Evolutionary conservation across 495 filamentous ascomycete genomes (phyloP).

Genomic region (Pseudomonodictys pantanalensis): DNA sequence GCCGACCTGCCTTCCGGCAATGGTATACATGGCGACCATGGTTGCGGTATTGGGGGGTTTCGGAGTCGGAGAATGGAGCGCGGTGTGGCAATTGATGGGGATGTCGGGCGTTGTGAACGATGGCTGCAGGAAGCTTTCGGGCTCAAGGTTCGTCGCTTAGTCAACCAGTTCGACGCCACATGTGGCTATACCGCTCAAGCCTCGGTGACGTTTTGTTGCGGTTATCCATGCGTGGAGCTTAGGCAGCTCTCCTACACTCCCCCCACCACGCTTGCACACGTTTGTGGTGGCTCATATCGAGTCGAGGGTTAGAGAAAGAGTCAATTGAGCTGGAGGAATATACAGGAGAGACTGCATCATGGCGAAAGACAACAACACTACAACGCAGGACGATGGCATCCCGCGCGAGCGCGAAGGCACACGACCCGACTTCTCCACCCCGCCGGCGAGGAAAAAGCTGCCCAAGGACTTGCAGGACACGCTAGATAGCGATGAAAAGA

Average conservation of each 20-base stretch:
- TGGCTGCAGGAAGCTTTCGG: conserved; percentile 7
- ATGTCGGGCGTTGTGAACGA: conserved; percentile 4
- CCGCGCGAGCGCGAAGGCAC: conserved; percentile 36
- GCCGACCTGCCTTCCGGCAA: conserved; percentile 87
- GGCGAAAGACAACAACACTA: conserved; percentile 29
- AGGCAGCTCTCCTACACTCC: too few relatives aligned
- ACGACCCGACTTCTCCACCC: conserved; percentile 47
- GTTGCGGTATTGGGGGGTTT: conserved; percentile 51
- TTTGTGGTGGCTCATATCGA: too few relatives aligned
- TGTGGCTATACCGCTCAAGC: neutral
- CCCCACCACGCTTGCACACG: too few relatives aligned
- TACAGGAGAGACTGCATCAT: too few relatives aligned
- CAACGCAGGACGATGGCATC: conserved; percentile 29
- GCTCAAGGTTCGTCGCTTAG: conserved; percentile 13
- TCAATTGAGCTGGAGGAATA: conserved; percentile 21
- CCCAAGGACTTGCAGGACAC: conserved; percentile 68
- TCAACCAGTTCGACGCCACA: too few relatives aligned
- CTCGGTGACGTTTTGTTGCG: conserved; percentile 1
- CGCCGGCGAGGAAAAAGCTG: conserved; percentile 60
- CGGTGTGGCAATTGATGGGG: conserved; percentile 35
- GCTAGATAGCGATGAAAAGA: conserved; percentile 71
- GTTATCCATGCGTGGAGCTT: neutral
- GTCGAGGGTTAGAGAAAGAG: neutral
- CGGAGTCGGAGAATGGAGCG: conserved; percentile 37
- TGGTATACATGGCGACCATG: conserved; percentile 83